These are phyloP conservation scores for Paecilomyces dactylethromorphus DNA, from an alignment of 2,329 filamentous ascomycete genomes.

Conservation along the genomic window DNA sequence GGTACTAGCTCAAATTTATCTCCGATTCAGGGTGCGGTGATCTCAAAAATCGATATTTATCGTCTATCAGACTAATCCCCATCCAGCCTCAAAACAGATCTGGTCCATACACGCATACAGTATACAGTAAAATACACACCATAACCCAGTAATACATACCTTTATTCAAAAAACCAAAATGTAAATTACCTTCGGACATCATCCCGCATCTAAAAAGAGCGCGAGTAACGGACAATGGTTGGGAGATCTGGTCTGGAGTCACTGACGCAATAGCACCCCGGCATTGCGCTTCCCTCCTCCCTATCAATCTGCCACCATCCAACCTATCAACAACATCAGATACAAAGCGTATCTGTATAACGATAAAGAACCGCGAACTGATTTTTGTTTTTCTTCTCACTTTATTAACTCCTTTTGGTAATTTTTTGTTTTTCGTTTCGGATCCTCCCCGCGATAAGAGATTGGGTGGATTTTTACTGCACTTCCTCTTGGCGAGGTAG, in stretches of 20 bases:
- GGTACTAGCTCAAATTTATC: background rate
- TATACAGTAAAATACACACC: background rate
- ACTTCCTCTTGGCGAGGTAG: too few species aligned
- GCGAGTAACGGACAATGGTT: background rate
- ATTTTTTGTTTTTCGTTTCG: too few species aligned
- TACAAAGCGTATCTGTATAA: too few species aligned
- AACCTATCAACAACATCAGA: background rate
- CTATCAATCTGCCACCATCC: background rate
- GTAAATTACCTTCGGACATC: background rate
- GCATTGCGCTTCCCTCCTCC: background rate
- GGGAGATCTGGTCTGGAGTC: background rate
- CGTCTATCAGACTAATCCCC: background rate
- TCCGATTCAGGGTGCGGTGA: background rate
- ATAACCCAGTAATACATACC: background rate
- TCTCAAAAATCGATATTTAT: background rate
- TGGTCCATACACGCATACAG: background rate
- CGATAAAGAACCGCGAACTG: too few species aligned
- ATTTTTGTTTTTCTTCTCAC: background rate
- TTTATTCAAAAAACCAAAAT: background rate
- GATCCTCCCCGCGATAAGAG: background rate
- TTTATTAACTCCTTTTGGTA: background rate
- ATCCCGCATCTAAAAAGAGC: background rate
- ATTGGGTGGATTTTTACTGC: background rate
- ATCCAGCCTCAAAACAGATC: background rate
- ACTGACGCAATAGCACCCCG: background rate